Conservation (phyloP, 148 eudicot species). For the Beta vulgaris region DNA sequence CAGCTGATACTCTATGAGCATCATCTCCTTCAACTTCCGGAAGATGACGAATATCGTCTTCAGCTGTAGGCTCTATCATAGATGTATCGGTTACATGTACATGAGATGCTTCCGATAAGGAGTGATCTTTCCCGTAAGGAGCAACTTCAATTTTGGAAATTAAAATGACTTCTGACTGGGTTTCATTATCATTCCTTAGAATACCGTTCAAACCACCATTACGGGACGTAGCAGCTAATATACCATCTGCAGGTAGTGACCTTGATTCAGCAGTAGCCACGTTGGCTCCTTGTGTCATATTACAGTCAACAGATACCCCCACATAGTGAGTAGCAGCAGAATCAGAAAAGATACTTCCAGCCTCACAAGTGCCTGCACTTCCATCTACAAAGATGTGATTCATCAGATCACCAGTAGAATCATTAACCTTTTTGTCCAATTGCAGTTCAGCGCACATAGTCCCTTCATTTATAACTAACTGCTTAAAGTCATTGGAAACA, state of each 20-base stretch:
- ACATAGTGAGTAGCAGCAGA: conserved; percentile 18
- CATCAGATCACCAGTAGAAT: conserved; percentile 19
- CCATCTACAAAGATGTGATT: conserved; percentile 2
- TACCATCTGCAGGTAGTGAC: conserved; percentile 1
- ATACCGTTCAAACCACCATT: not conserved
- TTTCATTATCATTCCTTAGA: conserved; percentile 20
- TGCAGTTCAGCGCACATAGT: conserved; percentile 12
- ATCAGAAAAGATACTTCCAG: conserved; percentile 9
- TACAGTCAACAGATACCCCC: conserved; percentile 11
- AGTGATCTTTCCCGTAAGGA: conserved; percentile 17
- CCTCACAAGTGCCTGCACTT: conserved; percentile 8
- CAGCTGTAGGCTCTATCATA: conserved; percentile 15
- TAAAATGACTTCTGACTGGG: conserved; percentile 15
- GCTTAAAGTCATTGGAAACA: conserved; percentile 5
- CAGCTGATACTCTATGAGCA: not conserved
- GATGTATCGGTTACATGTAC: conserved; percentile 21
- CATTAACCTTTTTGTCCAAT: conserved; percentile 16
- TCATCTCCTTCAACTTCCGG: conserved; percentile 4
- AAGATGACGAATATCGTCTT: conserved; percentile 6
- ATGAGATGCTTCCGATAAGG: conserved; percentile 21
- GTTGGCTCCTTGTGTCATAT: conserved; percentile 11
- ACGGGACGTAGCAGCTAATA: conserved; percentile 9
- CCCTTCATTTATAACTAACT: conserved; percentile 17
- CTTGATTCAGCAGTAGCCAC: conserved; percentile 4
- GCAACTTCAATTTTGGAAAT: conserved; percentile 14